A percentile compares a stretch with the other conserved stretches of the same genome.
Evolutionary conservation across 1,284 basidiomycete genomes (phyloP).

Genomic region (Tilletiaria anomala): DNA sequence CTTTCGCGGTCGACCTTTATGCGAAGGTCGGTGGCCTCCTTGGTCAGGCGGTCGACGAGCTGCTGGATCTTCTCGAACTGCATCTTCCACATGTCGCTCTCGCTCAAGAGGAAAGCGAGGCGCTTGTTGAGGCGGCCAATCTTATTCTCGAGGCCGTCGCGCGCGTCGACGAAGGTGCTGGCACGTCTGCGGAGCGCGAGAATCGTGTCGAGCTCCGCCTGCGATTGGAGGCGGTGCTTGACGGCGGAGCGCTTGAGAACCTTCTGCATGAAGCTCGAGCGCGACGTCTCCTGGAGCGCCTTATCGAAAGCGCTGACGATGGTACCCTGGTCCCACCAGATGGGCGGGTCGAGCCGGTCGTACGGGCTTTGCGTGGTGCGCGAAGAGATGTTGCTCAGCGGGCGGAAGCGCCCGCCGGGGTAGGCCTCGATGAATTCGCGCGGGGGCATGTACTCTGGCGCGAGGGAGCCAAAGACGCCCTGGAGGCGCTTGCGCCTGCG

Average conservation of each 20-base stretch:
- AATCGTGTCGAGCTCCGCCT: constrained; percentile 24
- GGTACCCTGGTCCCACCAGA: constrained; percentile 80
- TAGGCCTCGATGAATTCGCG: constrained; percentile 85
- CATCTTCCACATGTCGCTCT: constrained; percentile 72
- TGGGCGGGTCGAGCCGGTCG: constrained; percentile 65
- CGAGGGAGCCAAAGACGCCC: constrained; percentile 18
- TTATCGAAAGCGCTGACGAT: constrained; percentile 77
- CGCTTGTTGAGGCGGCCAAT: constrained; percentile 48
- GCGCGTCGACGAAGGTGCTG: constrained; percentile 74
- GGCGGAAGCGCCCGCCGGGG: constrained; percentile 55
- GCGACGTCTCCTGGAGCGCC: constrained; percentile 43
- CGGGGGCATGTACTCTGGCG: constrained; percentile 32
- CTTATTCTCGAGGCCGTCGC: constrained; percentile 56
- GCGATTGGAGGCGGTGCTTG: constrained; percentile 14
- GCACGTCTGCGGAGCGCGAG: constrained; percentile 51
- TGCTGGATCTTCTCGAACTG: constrained; percentile 80
- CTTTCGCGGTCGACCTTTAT: constrained; percentile 75
- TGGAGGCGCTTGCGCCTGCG: constrained; percentile 55
- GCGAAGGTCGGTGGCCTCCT: constrained; percentile 61
- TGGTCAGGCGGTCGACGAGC: constrained; percentile 67
- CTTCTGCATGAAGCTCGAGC: constrained; percentile 21
- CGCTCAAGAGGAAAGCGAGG: constrained; percentile 78
- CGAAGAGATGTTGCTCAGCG: constrained; percentile 53
- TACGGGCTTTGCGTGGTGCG: constrained; percentile 67
- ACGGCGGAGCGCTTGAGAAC: constrained; percentile 16